A percentile compares a stretch with the other conserved stretches of the same genome.
phyloP scores from a whole-genome alignment of 2,329 filamentous ascomycete species.

The Fusarium chaquense region DNA sequence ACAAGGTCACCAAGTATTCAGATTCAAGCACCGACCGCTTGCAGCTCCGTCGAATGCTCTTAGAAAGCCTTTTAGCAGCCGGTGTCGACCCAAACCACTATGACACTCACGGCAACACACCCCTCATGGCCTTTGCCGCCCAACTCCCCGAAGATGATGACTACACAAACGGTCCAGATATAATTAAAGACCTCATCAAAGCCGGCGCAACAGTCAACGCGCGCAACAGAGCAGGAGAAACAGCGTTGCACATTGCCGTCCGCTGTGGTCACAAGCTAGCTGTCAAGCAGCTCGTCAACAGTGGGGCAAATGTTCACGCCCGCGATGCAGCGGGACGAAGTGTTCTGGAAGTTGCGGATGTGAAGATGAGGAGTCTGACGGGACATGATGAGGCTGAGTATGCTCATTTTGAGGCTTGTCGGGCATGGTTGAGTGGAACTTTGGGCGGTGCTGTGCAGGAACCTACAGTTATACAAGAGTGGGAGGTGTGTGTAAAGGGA shows the following conservation, averaged over 20 bases:
- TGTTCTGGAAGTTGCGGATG: constrained; percentile 61
- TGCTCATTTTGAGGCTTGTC: constrained; percentile 60
- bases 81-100: constrained; percentile 65
- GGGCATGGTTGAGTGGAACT: constrained; percentile 59
- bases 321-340: constrained; percentile 59
- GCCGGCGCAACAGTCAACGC: constrained; percentile 61
- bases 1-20: constrained; percentile 36
- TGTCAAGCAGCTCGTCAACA: constrained; percentile 59
- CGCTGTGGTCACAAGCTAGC: constrained; percentile 66
- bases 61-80: constrained; percentile 51
- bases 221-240: constrained; percentile 67
- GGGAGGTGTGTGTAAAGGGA: constrained; percentile 43
- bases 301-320: constrained; percentile 61
- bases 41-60: constrained; percentile 44
- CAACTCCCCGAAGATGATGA: constrained; percentile 64
- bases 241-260: constrained; percentile 66
- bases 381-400: constrained; percentile 52
- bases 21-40: constrained; percentile 53
- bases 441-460: constrained; percentile 53
- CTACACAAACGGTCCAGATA: constrained; percentile 59
- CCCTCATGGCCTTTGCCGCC: constrained; percentile 66
- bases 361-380: constrained; percentile 51
- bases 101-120: constrained; percentile 64
- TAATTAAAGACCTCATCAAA: constrained; percentile 59
- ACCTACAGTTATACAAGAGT: constrained; percentile 58